Percentiles rank a stretch among this genome's conserved stretches.
Evolutionary conservation across 495 filamentous ascomycete species (phyloP).

Genomic region (Talaromyces adpressus): DNA sequence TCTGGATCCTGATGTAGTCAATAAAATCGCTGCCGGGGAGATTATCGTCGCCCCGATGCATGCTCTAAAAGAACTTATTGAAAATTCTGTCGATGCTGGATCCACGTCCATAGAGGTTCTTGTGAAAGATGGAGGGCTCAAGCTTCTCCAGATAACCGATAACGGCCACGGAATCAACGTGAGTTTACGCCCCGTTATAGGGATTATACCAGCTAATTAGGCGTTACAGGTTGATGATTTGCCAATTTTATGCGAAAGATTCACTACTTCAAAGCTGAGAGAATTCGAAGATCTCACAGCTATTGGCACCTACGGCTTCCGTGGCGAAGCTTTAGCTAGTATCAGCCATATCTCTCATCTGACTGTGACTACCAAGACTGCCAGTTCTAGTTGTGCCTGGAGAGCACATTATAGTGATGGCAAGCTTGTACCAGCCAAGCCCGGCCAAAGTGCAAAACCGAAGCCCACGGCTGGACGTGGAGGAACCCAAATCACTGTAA

Average conservation of each 20-base stretch:
- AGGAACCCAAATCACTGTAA: conserved; percentile 89
- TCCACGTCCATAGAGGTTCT: conserved; percentile 87
- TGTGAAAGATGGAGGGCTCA: conserved; percentile 94
- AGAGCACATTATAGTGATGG: conserved; percentile 81
- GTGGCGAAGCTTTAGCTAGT: conserved; percentile 93
- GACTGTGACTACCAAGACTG: conserved; percentile 88
- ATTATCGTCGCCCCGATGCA: conserved; percentile 98
- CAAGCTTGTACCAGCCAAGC: conserved; percentile 76
- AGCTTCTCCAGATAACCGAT: conserved; percentile 94
- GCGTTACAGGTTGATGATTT: conserved; percentile 71
- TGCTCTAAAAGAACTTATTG: conserved; percentile 94
- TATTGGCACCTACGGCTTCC: conserved; percentile 95
- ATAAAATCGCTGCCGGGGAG: conserved; percentile 99
- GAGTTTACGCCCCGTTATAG: conserved; percentile 16
- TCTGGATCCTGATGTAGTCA: conserved; percentile 91
- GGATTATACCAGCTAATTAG: conserved; percentile 12
- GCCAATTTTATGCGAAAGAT: conserved; percentile 89
- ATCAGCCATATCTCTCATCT: conserved; percentile 98
- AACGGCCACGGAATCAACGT: conserved; percentile 97
- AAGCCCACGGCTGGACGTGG: conserved; percentile 85
- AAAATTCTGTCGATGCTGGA: conserved; percentile 96
- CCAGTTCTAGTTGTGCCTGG: conserved; percentile 85
- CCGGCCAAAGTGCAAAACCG: conserved; percentile 83
- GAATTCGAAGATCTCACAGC: conserved; percentile 88
- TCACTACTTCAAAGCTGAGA: conserved; percentile 95